Evolutionary conservation across 495 filamentous ascomycete genomes (phyloP).

Genomic region (Penicillium riverlandense): DNA sequence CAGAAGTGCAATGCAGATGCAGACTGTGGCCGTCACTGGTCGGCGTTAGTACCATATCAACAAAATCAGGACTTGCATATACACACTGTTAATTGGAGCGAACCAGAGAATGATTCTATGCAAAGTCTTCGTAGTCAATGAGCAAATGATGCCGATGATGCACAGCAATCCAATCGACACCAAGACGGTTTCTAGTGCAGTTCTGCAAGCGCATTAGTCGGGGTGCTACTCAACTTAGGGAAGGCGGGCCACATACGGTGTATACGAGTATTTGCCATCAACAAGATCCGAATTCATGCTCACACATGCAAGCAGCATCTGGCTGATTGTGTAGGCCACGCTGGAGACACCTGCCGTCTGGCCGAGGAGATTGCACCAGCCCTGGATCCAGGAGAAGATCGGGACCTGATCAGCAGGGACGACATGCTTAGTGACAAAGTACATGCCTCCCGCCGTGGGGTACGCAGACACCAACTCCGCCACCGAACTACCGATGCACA

Average conservation of each 20-base stretch:
- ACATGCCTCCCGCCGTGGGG: slow-evolving; percentile 58
- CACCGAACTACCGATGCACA: slow-evolving; percentile 60
- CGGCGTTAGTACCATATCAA: background rate
- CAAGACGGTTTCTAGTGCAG: slow-evolving; percentile 55
- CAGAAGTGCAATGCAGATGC: slow-evolving; percentile 56
- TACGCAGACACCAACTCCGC: slow-evolving; percentile 58
- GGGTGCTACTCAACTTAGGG: background rate
- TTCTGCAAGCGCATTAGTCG: slow-evolving; percentile 31
- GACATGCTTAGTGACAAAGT: slow-evolving; percentile 56
- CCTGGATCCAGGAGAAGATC: slow-evolving; percentile 54
- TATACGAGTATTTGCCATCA: slow-evolving; percentile 36
- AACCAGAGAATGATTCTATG: slow-evolving; percentile 64
- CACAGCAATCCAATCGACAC: slow-evolving; percentile 52
- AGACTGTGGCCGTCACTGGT: slow-evolving; percentile 47
- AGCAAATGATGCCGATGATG: slow-evolving; percentile 56
- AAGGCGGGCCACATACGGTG: slow-evolving; percentile 27
- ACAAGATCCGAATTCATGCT: slow-evolving; percentile 51
- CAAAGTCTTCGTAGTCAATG: slow-evolving; percentile 55
- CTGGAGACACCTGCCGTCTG: slow-evolving; percentile 53
- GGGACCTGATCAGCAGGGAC: slow-evolving; percentile 50
- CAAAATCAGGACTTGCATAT: background rate
- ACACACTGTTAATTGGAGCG: slow-evolving; percentile 62
- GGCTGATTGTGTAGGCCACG: slow-evolving; percentile 49
- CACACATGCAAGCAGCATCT: slow-evolving; percentile 50
- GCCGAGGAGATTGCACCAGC: slow-evolving; percentile 57